Evolutionary conservation across 2,329 filamentous ascomycete species (phyloP).

Genomic region (Sclerotinia trifoliorum): DNA sequence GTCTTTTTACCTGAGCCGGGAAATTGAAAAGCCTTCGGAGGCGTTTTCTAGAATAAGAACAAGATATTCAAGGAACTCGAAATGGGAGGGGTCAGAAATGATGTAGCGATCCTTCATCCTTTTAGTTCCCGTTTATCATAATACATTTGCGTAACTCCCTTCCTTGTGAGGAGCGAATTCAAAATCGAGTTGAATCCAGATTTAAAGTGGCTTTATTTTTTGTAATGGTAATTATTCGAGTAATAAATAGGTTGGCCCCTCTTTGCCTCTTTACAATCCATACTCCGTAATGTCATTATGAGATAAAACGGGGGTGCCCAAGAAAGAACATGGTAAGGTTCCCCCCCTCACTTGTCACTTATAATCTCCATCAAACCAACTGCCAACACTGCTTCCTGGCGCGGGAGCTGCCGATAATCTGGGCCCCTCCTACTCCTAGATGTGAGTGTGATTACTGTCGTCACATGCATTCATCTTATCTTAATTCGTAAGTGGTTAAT

Average conservation of each 20-base stretch:
- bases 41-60: background rate
- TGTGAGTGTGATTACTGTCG: background rate
- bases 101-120: background rate
- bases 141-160: background rate
- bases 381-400: background rate
- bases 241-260: background rate
- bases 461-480: slow-evolving; percentile 11
- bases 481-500: background rate
- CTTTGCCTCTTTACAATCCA: slow-evolving; percentile 2
- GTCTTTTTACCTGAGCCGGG: background rate
- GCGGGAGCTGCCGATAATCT: background rate
- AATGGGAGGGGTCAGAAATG: background rate
- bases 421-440: background rate
- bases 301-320: background rate
- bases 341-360: background rate
- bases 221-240: slow-evolving; percentile 8
- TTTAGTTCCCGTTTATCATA: background rate
- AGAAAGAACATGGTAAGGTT: slow-evolving; percentile 4
- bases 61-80: background rate
- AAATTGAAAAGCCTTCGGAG: background rate
- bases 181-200: background rate
- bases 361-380: background rate
- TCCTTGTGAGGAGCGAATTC: background rate
- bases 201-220: background rate
- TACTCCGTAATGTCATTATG: background rate